Evolutionary conservation across 306 rosid genomes (phyloP).

Genomic region (Cicer yamashitae): DNA sequence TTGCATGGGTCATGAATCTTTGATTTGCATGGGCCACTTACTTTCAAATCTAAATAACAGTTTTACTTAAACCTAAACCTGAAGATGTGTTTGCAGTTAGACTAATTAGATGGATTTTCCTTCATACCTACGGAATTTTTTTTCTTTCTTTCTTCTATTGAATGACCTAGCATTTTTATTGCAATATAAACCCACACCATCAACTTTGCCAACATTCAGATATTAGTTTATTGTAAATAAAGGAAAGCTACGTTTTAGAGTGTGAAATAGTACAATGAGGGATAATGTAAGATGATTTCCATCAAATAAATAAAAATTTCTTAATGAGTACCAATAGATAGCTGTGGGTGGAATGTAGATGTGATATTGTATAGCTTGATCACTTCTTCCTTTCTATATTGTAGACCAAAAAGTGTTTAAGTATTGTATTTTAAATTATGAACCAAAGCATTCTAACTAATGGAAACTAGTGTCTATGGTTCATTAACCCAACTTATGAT

Average conservation of each 20-base stretch:
- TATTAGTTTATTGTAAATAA: background rate
- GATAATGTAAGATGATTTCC: background rate
- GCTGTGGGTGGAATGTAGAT: background rate
- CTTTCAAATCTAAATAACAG: background rate
- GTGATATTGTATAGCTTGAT: conserved; percentile 4
- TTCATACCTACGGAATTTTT: background rate
- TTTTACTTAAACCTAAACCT: background rate
- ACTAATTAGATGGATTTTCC: background rate
- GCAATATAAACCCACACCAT: background rate
- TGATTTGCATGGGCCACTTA: background rate
- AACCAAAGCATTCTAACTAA: background rate
- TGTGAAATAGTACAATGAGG: background rate
- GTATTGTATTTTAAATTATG: background rate
- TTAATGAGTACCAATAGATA: background rate
- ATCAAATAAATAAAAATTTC: background rate
- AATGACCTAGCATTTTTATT: background rate
- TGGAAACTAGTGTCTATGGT: background rate
- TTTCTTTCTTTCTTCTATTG: conserved; percentile 3
- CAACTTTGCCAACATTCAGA: background rate
- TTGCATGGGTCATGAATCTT: background rate
- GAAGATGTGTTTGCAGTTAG: background rate
- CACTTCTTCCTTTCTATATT: conserved; percentile 10
- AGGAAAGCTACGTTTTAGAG: background rate
- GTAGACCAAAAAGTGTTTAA: background rate
- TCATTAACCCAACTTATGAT: background rate